Percentiles rank a stretch among this genome's conserved stretches.
phyloP scores from a whole-genome alignment of 2,329 filamentous ascomycete genomes.

The Fusarium camptoceras region DNA sequence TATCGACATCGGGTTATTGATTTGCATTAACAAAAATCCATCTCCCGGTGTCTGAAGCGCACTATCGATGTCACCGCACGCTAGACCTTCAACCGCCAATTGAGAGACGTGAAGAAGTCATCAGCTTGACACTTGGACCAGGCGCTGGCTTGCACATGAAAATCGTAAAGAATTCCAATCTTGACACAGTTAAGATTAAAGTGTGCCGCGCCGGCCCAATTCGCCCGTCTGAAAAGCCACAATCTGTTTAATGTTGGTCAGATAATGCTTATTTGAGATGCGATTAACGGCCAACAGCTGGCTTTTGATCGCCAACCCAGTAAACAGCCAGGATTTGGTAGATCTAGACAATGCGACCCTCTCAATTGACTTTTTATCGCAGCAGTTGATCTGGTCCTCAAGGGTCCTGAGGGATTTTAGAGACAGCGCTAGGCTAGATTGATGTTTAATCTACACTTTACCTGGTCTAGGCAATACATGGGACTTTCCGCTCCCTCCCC shows the following conservation, averaged over 20 bases:
- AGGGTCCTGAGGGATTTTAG: slow-evolving; percentile 1
- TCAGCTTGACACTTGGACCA: not conserved
- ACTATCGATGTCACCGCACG: not conserved
- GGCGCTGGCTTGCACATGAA: not conserved
- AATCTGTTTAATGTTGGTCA: not conserved
- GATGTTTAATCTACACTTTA: not conserved
- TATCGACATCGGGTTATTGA: not conserved
- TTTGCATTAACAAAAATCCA: not conserved
- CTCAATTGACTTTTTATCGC: not conserved
- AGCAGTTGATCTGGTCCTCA: not conserved
- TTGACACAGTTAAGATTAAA: not conserved
- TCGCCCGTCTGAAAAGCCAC: not conserved
- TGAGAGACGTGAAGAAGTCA: not conserved
- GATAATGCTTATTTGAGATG: no score
- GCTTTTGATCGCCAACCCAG: not conserved
- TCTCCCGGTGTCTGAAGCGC: not conserved
- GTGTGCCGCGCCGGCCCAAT: not conserved
- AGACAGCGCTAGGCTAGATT: not conserved
- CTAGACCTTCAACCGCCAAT: slow-evolving; percentile 2
- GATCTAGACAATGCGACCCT: not conserved
- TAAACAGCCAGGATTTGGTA: not conserved
- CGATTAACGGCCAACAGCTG: not conserved
- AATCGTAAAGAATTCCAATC: not conserved
- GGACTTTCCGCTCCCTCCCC: not conserved
- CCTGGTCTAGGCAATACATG: slow-evolving; percentile 4